Percentiles rank a stretch among this genome's conserved stretches.
phyloP scores from a whole-genome alignment of 768 basidiomycete genomes.

The Mycena leptocephala region DNA sequence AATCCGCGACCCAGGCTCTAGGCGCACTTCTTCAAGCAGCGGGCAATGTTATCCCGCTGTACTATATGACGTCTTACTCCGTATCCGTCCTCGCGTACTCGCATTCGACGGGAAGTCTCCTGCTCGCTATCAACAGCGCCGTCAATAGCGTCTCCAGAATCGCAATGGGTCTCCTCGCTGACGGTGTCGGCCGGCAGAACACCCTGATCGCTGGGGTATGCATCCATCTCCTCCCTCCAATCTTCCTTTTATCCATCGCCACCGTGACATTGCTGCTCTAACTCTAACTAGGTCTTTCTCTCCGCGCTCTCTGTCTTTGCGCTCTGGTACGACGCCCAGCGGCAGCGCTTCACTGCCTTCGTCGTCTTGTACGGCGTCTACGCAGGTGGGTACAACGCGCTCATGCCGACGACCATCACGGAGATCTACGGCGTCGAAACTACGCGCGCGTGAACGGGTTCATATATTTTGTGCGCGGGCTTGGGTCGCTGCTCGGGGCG shows the following conservation, averaged over 20 bases:
- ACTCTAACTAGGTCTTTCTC: constrained; percentile 51
- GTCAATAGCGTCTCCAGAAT: constrained; percentile 61
- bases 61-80: constrained; percentile 62
- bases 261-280: neutral
- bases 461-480: constrained; percentile 60
- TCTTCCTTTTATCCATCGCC: neutral
- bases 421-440: constrained; percentile 62
- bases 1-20: constrained; percentile 44
- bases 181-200: constrained; percentile 61
- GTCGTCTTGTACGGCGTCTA: constrained; percentile 59
- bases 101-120: constrained; percentile 51
- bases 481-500: constrained; percentile 58
- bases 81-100: constrained; percentile 57
- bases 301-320: constrained; percentile 57
- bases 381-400: constrained; percentile 62
- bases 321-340: constrained; percentile 59
- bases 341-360: constrained; percentile 57
- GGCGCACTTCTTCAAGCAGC: constrained; percentile 62
- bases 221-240: constrained; percentile 15
- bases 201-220: constrained; percentile 59
- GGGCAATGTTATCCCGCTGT: constrained; percentile 61
- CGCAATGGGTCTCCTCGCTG: constrained; percentile 59
- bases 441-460: constrained; percentile 59
- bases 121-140: constrained; percentile 60
- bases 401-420: constrained; percentile 60